Evolutionary conservation across 208 protist species (phyloP), one percentile per base, ranked within the genome.

Genomic region (Trypanosoma rangeli): DNA sequence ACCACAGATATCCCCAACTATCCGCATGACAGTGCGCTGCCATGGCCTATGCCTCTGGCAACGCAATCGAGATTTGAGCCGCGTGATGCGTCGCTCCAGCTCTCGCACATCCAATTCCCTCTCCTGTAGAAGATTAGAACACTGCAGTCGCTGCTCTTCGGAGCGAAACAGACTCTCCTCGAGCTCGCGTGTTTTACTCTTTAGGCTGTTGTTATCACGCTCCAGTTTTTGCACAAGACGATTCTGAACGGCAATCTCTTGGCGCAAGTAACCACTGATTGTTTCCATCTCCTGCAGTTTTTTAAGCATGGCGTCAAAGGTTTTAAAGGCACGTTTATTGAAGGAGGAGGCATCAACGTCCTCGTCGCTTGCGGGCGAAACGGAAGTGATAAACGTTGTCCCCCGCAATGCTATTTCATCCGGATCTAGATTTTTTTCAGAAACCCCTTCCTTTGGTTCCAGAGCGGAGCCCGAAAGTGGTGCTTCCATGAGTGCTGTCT

Each of bases 11-110:
- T 93, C 89, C 0, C 89, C 88, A 50, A 94, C 67, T 4, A 94
- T 75, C 56, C 91, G 86, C 65, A 96, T 60, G 35, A 92, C 66
- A 24, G 79, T 78, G 24, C 73, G 74, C 68, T 94, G 88, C 89
- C 91, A 96, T 28, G 88, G 91, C 15, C 91, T 83, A 44, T 88
- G 77, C 24, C 80, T 73, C 62, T 96, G 88, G 22, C 84, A 86
- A 24, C 91, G 91, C 33, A 96, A 66, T 24, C 89, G 84, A 22
- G 86, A 92, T 64, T 91, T 93, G 49, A 94, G 80, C 66, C 89
- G 91, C 3, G 56, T 54, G 31, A 94, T 84, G 22, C 74, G 79
- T 5, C 83, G 76, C 26, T 86, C 80, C 22, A 83, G 67, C 42
- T 90, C 80, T 13, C 78, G 66, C 5, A 94, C 62, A 7, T 77